These are phyloP conservation scores for Perkinsela sp. DNA, from an alignment of 208 protist genomes.

Conservation along the genomic window DNA sequence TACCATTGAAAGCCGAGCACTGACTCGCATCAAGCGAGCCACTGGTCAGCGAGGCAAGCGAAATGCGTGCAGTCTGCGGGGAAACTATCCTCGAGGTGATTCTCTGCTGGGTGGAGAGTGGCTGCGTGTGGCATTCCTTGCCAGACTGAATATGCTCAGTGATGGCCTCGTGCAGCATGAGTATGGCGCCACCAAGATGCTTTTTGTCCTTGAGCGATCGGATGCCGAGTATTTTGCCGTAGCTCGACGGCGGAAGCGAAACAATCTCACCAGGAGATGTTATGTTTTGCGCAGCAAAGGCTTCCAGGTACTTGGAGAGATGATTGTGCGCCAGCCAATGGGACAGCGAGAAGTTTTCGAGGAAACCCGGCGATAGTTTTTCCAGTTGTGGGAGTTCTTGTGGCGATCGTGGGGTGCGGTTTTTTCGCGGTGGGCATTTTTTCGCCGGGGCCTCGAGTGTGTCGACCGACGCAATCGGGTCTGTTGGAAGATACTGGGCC, in stretches of 20 bases:
- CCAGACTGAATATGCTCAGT: neutral
- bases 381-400: too few relatives aligned
- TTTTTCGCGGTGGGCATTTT: too few relatives aligned
- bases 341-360: neutral
- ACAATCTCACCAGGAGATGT: neutral
- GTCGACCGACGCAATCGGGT: too few relatives aligned
- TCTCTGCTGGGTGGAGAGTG: neutral
- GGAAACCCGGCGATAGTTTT: neutral
- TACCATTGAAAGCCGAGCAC: too few relatives aligned
- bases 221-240: neutral
- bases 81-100: neutral
- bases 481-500: too few relatives aligned
- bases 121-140: too few relatives aligned
- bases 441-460: too few relatives aligned
- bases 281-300: neutral
- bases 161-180: neutral
- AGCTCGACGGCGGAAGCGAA: neutral
- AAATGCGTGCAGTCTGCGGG: neutral
- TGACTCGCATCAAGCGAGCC: too few relatives aligned
- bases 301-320: neutral
- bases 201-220: neutral
- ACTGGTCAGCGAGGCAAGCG: too few relatives aligned
- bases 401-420: too few relatives aligned
- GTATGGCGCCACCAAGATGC: neutral
- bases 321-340: neutral